Evolutionary conservation across 345 rosid genomes (phyloP).

Genomic region (Dipteronia dyeriana): DNA sequence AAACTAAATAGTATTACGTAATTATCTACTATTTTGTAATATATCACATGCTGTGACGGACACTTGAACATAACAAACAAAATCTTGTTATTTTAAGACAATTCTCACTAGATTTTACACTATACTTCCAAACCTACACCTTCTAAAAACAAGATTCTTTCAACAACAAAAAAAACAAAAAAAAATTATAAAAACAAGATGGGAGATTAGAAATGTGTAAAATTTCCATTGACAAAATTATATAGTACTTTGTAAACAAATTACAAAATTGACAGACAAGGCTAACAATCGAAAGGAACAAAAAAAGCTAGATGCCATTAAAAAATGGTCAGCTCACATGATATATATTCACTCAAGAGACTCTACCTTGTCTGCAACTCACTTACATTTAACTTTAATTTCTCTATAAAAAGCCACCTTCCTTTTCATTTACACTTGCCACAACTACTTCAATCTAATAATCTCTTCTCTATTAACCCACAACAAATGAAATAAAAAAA

Average conservation of each 20-base stretch:
- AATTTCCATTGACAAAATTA: not conserved
- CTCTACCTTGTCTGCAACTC: not conserved
- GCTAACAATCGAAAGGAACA: not conserved
- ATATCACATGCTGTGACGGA: no score
- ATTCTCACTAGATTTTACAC: no score
- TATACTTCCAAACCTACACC: no score
- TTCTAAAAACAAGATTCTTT: no score
- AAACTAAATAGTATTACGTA: no score
- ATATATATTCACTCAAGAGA: not conserved
- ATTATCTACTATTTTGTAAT: no score
- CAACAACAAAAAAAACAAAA: no score
- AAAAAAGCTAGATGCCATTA: not conserved
- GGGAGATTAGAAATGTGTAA: not conserved
- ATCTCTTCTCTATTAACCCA: not conserved
- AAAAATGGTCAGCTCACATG: not conserved
- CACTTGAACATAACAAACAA: no score
- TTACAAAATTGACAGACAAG: not conserved
- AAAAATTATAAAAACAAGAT: no score
- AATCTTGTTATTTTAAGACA: no score
- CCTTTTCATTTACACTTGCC: constrained; percentile 8
- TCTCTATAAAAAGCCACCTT: not conserved
- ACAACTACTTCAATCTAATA: not conserved
- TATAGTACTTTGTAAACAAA: not conserved
- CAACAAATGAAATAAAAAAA: no score
- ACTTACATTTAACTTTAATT: not conserved